Base-by-base conservation (phyloP, 1,284 basidiomycete genomes). In the Moniliella sp. region DNA sequence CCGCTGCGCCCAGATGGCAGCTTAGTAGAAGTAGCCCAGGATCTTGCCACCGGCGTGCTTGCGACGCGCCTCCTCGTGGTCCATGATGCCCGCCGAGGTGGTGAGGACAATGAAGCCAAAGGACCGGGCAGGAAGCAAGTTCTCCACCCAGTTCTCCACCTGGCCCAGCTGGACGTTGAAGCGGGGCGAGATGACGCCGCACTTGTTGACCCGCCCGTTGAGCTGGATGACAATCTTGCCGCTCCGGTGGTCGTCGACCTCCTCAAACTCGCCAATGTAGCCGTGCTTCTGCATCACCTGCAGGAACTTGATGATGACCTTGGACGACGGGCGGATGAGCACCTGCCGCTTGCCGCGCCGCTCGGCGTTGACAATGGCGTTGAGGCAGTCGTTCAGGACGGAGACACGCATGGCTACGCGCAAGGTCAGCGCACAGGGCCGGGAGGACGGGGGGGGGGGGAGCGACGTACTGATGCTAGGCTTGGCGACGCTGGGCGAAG, bases 161-260 rank as follows among this genome's bases (percentile, higher is more conserved):
- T 86, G 75, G 56, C 67, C 75, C 45, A 83, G 77, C 62, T 84
- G 79, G 46, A 97, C 75, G 68, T 94, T 94, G 74, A 84, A 97
- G 37, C 88, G 76, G 29, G 86, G 86, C 19, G 88, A 94, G 67
- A 99, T 93, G 61, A 97, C 91, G 62, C 88, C 91, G 41, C 57
- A 61, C 71, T 99, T 97, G 75, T 97, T 99, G 53, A 99, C 73
- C 42, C 84, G 80, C 38, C 91, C 91, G 64, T 93, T 94, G 43
- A 99, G 75, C 67, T 97, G 84, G 50, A 97, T 74, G 55, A 99
- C 86, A 49, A 99, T 81, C 69, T 99, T 99, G 62, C 84, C 84
- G n/a, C 83, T 77, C 45, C 91, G 84, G 67, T 97, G 91, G 69
- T 99, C 91, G 62, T 99, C 91, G 62, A 99, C 78, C 66, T 93